Conservation (phyloP, 805 yeast species). For the Metschnikowia amazonensis region DNA sequence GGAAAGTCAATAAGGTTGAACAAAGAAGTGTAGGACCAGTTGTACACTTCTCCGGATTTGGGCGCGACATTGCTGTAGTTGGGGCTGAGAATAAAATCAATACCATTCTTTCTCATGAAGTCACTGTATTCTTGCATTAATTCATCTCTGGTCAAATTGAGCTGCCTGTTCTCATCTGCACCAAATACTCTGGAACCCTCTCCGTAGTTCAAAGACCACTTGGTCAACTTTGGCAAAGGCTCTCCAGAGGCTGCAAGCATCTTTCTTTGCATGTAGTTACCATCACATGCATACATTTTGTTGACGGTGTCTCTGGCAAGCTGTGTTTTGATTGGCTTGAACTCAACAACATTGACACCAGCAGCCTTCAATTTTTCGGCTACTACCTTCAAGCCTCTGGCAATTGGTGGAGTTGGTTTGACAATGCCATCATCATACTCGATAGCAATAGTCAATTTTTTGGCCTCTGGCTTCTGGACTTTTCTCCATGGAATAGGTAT, state of each 20-base stretch:
- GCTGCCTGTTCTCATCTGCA: conserved; percentile 51
- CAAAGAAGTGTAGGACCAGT: conserved; percentile 78
- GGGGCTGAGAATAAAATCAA: conserved; percentile 68
- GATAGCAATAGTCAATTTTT: conserved; percentile 54
- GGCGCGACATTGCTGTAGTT: conserved; percentile 72
- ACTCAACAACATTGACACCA: conserved; percentile 54
- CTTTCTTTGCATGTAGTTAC: conserved; percentile 54
- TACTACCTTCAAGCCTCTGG: conserved; percentile 48
- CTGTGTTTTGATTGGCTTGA: conserved; percentile 55
- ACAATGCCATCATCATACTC: conserved; percentile 63
- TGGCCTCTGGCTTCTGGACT: conserved; percentile 37
- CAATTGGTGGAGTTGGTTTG: conserved; percentile 63
- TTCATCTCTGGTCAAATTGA: conserved; percentile 53
- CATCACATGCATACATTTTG: conserved; percentile 61
- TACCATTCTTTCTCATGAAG: conserved; percentile 48
- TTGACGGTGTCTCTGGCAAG: conserved; percentile 58
- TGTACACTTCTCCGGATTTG: conserved; percentile 54
- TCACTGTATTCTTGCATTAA: conserved; percentile 56
- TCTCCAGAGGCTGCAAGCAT: conserved; percentile 61
- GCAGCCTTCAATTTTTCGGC: conserved; percentile 54
- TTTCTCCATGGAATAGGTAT: conserved; percentile 53
- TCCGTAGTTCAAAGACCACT: conserved; percentile 58
- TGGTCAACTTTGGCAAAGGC: conserved; percentile 60
- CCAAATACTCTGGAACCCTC: conserved; percentile 48
- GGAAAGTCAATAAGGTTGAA: conserved; percentile 74